These are phyloP conservation scores for Tritrichomonas musculus DNA, from an alignment of 208 protist genomes.

Conservation along the genomic window DNA sequence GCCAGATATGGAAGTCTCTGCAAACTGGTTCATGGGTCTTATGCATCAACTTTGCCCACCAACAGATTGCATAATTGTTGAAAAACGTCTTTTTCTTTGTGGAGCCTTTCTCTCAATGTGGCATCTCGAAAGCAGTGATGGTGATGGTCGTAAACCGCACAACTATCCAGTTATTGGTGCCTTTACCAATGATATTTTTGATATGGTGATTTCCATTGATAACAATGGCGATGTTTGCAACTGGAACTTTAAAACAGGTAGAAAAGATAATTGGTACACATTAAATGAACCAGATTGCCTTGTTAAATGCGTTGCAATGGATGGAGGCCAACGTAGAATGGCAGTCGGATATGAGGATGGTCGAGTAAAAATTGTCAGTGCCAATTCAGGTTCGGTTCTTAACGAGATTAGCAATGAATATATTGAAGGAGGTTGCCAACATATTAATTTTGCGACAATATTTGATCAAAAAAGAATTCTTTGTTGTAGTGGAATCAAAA, in stretches of 20 bases:
- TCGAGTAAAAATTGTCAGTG: background rate
- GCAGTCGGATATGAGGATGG: background rate
- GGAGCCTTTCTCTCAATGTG: background rate
- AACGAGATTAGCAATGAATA: background rate
- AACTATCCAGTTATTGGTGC: background rate
- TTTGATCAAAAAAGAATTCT: background rate
- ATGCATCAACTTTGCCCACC: background rate
- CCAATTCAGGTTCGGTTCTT: background rate
- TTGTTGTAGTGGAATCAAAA: background rate
- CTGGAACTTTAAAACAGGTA: background rate
- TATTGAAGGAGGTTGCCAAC: background rate
- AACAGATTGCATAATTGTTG: background rate
- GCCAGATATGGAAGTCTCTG: background rate
- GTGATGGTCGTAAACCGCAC: background rate
- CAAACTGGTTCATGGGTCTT: conserved; percentile 6
- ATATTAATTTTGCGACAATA: background rate
- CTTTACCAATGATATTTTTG: background rate
- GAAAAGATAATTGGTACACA: background rate
- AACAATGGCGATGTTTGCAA: background rate
- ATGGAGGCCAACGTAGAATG: background rate
- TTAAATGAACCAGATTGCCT: background rate
- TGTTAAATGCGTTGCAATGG: background rate
- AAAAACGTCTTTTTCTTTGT: background rate
- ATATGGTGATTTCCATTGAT: background rate
- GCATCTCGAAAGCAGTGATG: background rate